Evolutionary conservation across 768 basidiomycete species (phyloP).

Genomic region (Rossbeevera mucosa): DNA sequence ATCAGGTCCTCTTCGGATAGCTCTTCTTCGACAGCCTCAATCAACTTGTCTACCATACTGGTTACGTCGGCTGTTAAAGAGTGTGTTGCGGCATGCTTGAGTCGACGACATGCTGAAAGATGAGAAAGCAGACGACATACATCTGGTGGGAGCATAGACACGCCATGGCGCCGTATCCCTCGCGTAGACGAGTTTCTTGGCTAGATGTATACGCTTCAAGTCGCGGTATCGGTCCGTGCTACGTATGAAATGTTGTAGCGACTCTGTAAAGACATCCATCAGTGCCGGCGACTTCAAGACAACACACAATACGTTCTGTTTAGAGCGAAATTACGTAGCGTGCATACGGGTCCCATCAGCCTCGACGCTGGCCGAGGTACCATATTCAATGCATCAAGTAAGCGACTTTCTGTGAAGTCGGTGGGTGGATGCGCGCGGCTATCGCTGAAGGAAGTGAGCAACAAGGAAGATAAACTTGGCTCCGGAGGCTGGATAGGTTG

Average conservation of each 20-base stretch:
- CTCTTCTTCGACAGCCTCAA: neutral
- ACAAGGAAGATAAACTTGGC: too few species aligned
- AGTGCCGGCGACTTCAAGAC: neutral
- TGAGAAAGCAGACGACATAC: neutral
- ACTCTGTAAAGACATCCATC: neutral
- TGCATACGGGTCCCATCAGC: conserved; percentile 12
- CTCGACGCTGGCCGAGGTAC: conserved; percentile 9
- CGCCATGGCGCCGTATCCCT: neutral
- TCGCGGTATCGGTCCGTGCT: neutral
- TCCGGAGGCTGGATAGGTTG: neutral
- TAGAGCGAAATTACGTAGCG: neutral
- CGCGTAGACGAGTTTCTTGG: neutral
- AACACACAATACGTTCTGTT: neutral
- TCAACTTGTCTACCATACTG: neutral
- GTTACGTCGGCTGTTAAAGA: neutral
- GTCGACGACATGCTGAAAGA: neutral
- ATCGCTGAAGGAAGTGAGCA: neutral
- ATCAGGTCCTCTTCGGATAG: neutral
- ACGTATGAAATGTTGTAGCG: neutral
- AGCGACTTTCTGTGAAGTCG: neutral
- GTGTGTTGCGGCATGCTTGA: neutral
- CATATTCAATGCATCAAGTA: neutral
- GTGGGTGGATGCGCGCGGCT: neutral
- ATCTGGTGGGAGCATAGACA: neutral
- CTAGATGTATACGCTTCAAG: neutral